Base-by-base conservation (phyloP, 2,329 filamentous ascomycete species). In the Hypoxylon sp. region DNA sequence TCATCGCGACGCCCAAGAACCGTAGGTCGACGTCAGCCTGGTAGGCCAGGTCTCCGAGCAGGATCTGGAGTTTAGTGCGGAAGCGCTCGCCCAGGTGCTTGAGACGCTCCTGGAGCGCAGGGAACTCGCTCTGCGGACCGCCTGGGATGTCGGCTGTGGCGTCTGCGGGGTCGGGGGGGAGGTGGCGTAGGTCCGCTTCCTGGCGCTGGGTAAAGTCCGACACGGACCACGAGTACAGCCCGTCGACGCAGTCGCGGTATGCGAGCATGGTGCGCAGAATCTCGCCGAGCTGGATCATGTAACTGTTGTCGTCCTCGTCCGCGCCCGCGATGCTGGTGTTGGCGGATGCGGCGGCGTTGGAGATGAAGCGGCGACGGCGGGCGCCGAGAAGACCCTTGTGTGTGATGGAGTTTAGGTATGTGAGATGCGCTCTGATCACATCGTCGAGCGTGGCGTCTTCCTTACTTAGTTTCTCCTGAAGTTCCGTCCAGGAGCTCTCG, bases 1-100 rank as follows among this genome's bases (percentile, higher is more conserved):
- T 99, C 93, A 99, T 98, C 43, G 96, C 93, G 50, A 98, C 94
- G 41, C 93, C 96, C 72, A 99, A 82, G 84, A 98, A 98, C 60
- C 95, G 87, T 90, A 99, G 93, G 79, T 99, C 96, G 56, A 94
- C 90, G 78, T 99, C 96, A 0, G 94, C 91, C 80, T 98, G 95
- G 80, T 97, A 95, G 7, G 93, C 92, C 69, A 99, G 80, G 78
- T 99, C 97, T 13, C 96, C 94, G 2, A 99, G 83, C 60, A 99
- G 82, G 43, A 94, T 84, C 78, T 93, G 93, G 52, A 98, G 86
- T 28, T 92, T 88, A 0, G 87, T 86, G 67, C 89, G 87, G 82
- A 98, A 99, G 65, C 93, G 91, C 11, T 85, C 83, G 9, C 92
- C 90, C 10, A 98, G 85, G 38, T 90, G 85, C 28, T 86, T 84